Evolutionary conservation across 352 stramenopile genomes (phyloP), one percentile per base, ranked within the genome.

Genomic region (Pythium myriotylum): DNA sequence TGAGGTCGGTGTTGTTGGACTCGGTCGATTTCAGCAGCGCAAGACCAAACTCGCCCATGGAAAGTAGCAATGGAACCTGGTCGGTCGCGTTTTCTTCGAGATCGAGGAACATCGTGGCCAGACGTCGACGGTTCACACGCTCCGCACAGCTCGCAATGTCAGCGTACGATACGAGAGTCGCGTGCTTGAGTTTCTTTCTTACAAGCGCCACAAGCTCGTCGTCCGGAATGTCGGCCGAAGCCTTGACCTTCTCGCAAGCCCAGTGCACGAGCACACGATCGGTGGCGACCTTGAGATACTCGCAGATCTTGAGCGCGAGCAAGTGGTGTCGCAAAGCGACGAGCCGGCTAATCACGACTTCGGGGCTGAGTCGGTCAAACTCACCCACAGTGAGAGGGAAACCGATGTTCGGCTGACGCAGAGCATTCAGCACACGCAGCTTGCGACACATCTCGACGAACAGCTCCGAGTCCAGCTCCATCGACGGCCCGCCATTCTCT

Each of bases 61-160:
- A 91, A 29, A 97, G 73, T 60, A 97, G 71, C 56, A 97, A 60
- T 24, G 87, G 87, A 41, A 97, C 89, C 54, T 96, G 89, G 67
- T 96, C 89, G 0, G 76, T 87, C n/a, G 89, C 86, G 40, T 94
- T 93, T 48, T 87, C 74, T 59, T 95, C 86, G n/a, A 91, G 49
- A 54, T 96, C 87, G 29, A 97, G 60, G 41, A 97, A 89, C 84
- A 97, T 91, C 3, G 89, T 97, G 10, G 91, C 91, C 9, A 97
- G 76, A 3, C 86, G 78, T 26, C 88, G 80, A 19, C 89, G 84
- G 37, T 92, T 93, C 35, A 84, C 80, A 22, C 77, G 81, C 68
- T 94, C 84, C 2, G 87, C 89, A 57, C 82, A 92, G 66, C 77
- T 91, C 23, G 84, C 84, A 63, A 93, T 93, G 51, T 92, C 86